Evolutionary conservation across 176 grass and related monocot species (phyloP).

Genomic region (Oryza glumipatula): DNA sequence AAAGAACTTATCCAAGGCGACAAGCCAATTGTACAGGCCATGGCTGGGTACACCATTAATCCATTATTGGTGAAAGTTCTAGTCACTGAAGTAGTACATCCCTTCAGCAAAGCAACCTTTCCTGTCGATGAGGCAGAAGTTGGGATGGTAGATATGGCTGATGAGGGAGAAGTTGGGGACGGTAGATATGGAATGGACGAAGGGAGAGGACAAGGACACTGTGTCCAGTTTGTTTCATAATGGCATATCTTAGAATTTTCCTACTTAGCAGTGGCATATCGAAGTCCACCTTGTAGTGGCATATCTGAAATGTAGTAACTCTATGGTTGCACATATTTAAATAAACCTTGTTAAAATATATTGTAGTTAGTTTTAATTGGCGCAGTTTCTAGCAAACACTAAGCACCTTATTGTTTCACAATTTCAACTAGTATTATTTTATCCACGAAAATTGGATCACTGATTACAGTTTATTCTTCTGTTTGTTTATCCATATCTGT

Average conservation of each 20-base stretch:
- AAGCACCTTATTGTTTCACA: background rate
- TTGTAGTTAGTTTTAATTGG: background rate
- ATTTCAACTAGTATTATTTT: constrained; percentile 1
- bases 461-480: constrained; percentile 18
- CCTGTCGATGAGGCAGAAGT: background rate
- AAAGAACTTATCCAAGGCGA: background rate
- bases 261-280: background rate
- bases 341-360: background rate
- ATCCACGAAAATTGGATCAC: background rate
- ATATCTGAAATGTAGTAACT: background rate
- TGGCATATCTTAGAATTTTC: background rate
- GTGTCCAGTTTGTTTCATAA: background rate
- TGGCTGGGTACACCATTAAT: background rate
- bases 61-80: background rate
- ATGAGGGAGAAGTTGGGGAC: background rate
- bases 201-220: background rate
- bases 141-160: background rate
- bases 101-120: background rate
- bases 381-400: background rate
- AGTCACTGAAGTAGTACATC: background rate
- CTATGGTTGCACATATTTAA: background rate
- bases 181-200: background rate
- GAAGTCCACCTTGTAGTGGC: background rate
- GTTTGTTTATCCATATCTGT: constrained; percentile 24
- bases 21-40: background rate